Percentiles rank a stretch among this genome's conserved stretches.
These are phyloP conservation scores for Apophysomyces elegans DNA, from an alignment of 371 early-diverging fungal genomes.

Conservation along the genomic window DNA sequence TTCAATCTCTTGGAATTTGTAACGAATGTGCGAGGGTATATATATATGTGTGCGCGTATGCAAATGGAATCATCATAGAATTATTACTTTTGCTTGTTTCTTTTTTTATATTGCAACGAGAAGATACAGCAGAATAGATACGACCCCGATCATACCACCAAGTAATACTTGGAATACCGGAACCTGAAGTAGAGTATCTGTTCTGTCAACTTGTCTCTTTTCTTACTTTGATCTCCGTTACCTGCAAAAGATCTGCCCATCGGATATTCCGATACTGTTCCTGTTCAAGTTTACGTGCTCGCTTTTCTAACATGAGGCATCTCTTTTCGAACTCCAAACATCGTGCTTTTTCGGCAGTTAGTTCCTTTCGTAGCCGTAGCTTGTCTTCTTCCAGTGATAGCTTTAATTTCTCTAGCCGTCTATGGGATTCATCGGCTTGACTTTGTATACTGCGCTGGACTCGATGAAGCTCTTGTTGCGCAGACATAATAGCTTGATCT, in stretches of 20 bases:
- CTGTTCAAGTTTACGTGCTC: slow-evolving; percentile 4
- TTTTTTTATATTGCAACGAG: slow-evolving; percentile 19
- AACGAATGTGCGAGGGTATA: neutral
- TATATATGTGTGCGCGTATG: neutral
- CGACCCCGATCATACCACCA: slow-evolving; percentile 22
- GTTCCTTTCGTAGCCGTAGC: slow-evolving; percentile 15
- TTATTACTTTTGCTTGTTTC: slow-evolving; percentile 4
- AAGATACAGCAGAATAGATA: slow-evolving; percentile 27
- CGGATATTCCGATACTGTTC: neutral
- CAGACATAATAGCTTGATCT: slow-evolving; percentile 28
- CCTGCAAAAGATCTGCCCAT: slow-evolving; percentile 23
- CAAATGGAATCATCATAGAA: neutral
- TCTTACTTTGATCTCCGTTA: slow-evolving; percentile 6
- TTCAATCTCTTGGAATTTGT: neutral
- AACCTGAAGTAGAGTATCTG: slow-evolving; percentile 8
- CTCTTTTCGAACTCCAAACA: slow-evolving; percentile 22
- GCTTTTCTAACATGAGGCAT: slow-evolving; percentile 19
- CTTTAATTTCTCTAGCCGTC: slow-evolving; percentile 17
- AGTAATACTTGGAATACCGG: slow-evolving; percentile 23
- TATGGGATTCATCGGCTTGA: neutral
- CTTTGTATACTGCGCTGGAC: slow-evolving; percentile 21
- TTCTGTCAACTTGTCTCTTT: neutral
- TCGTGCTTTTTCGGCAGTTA: slow-evolving; percentile 22
- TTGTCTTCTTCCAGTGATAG: slow-evolving; percentile 21
- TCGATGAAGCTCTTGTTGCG: slow-evolving; percentile 23